Base-by-base conservation (phyloP, 176 grass and related monocot genomes). In the Musa acuminata region DNA sequence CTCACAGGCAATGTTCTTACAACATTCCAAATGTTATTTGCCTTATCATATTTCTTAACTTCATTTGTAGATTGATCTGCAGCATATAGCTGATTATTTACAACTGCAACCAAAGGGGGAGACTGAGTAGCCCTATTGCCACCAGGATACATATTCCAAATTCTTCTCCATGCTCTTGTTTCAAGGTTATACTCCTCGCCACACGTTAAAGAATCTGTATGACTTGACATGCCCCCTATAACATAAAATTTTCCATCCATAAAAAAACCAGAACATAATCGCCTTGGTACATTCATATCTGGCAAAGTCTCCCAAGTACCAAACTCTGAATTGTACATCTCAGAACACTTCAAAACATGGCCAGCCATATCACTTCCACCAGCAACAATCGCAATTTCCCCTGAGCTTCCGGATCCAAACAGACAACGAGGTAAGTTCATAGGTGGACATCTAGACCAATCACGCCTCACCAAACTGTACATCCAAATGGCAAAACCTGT, bases 31-130 rank as follows among this genome's bases (percentile, higher is more conserved):
- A 72, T 80, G 80, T 96, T 96, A 65, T 83, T 89, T 81, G 43
- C 80, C 77, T 96, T 96, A 69, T 96, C 83, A 35, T 96, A 96
- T 80, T 96, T 96, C 81, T 96, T 96, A 11, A 96, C 91, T 49
- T 84, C 83, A 55, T 91, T 96, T 9, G 51, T 73, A 4, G 77
- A 80, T 79, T 89, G 88, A 62, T 96, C 88, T 65, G 88, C 88
- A 0, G 88, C 81, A 23, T 91, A 96, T 49, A 96, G 92, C 85
- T 96, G 88, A 80, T 89, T 87, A 82, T 96, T 96, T 70, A 96
- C 88, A 79, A 96, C 82, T 9, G 92, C 92, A 29, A 96, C 66
- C 54, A 91, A 85, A 51, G 92, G 92, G 25, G 92, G 92, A 8
- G 92, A 88, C 43, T 91, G 92, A 78, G 80, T 87, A 62, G 84